phyloP scores from a whole-genome alignment of 176 grass and related monocot species.

The Echinochloa phyllopogon region DNA sequence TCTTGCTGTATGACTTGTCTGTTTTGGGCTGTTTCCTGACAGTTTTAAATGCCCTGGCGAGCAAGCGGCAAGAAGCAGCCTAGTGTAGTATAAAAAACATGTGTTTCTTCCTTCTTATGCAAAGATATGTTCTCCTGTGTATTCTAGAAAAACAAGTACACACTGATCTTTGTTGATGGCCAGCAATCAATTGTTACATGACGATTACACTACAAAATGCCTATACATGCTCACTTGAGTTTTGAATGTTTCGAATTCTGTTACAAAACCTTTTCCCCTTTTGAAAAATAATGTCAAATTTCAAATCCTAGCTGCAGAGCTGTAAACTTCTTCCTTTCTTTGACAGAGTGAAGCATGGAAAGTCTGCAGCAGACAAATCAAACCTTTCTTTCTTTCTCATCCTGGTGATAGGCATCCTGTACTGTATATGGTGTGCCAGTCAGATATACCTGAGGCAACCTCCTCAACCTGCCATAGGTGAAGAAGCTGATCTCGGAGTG shows the following conservation, averaged over 20 bases:
- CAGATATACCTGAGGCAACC: conserved; percentile 86
- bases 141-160: conserved; percentile 1
- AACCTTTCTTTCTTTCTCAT: conserved; percentile 75
- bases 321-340: conserved; percentile 37
- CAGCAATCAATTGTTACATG: background rate
- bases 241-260: background rate
- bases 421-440: conserved; percentile 82
- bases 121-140: background rate
- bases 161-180: background rate
- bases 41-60: background rate
- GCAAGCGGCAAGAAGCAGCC: background rate
- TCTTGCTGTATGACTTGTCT: background rate
- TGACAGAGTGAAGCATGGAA: conserved; percentile 62
- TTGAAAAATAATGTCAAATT: background rate
- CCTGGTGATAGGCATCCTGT: conserved; percentile 61
- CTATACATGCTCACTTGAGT: conserved; percentile 12
- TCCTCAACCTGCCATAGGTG: conserved; percentile 77
- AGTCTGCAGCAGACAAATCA: conserved; percentile 65
- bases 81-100: background rate
- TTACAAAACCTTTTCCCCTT: background rate
- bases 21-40: background rate
- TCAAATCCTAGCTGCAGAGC: background rate
- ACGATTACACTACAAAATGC: background rate
- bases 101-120: conserved; percentile 21
- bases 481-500: conserved; percentile 98